These are phyloP conservation scores for Globisporangium okanoganense DNA, from an alignment of 352 stramenopile species.

Conservation along the genomic window DNA sequence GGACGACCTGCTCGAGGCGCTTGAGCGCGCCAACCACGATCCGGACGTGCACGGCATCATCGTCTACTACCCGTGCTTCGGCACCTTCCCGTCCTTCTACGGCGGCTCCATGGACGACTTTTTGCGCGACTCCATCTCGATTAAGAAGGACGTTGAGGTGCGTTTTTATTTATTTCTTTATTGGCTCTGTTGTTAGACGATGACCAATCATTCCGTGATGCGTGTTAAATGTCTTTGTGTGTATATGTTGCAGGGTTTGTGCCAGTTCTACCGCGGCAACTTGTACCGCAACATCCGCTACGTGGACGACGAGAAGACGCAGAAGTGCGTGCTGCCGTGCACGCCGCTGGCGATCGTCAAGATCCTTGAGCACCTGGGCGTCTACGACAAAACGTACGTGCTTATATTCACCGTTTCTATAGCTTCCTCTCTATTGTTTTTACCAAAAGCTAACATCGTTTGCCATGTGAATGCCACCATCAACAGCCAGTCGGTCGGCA, in stretches of 20 bases:
- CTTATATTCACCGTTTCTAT: not conserved
- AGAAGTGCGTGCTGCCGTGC: slow-evolving; percentile 97
- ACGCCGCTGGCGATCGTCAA: slow-evolving; percentile 95
- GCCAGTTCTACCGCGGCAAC: slow-evolving; percentile 95
- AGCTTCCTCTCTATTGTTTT: not conserved
- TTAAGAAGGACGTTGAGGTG: slow-evolving; percentile 96
- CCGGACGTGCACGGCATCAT: slow-evolving; percentile 96
- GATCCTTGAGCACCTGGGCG: slow-evolving; percentile 90
- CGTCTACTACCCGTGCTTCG: slow-evolving; percentile 99
- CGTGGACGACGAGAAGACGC: slow-evolving; percentile 83
- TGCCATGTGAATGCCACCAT: not conserved
- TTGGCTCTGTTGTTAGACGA: not conserved
- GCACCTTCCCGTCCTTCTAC: slow-evolving; percentile 94
- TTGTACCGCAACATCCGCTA: slow-evolving; percentile 97
- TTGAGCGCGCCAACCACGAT: slow-evolving; percentile 93
- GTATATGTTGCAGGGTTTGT: slow-evolving; percentile 52
- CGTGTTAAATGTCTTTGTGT: too few species aligned
- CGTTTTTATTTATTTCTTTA: not conserved
- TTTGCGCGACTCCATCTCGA: slow-evolving; percentile 93
- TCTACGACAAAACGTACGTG: slow-evolving; percentile 75
- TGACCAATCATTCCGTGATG: not conserved
- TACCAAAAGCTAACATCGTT: not conserved
- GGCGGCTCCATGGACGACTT: slow-evolving; percentile 98
- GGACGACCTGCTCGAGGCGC: slow-evolving; percentile 91
- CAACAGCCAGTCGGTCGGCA: slow-evolving; percentile 32